A percentile compares a stretch with the other conserved stretches of the same genome.
Conservation (phyloP, 106 monocot genomes). For the Dendrobium catenatum region DNA sequence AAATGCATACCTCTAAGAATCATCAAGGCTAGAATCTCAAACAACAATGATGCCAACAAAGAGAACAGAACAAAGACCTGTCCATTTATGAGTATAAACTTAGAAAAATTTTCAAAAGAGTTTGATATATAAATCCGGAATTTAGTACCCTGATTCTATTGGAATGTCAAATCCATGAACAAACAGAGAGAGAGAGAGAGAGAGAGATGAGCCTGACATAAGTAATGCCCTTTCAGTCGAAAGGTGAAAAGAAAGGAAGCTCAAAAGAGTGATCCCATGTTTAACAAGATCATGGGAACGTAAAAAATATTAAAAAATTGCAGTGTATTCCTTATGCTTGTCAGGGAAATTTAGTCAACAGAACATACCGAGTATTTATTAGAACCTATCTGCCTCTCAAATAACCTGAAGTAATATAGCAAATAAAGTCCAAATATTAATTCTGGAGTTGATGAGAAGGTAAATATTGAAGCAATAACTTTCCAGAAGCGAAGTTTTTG, state of each 20-base stretch:
- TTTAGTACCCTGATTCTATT: background rate
- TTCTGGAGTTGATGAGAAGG: constrained; percentile 82
- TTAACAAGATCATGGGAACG: background rate
- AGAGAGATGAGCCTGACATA: too few relatives aligned
- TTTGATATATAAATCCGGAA: background rate
- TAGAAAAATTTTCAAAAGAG: background rate
- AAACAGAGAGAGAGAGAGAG: too few relatives aligned
- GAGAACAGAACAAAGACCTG: constrained; percentile 75
- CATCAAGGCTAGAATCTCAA: constrained; percentile 44
- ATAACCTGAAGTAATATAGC: constrained; percentile 87
- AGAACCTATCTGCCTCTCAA: constrained; percentile 89
- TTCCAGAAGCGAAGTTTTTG: constrained; percentile 32
- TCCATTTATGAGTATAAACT: background rate
- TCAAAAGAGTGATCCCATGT: background rate
- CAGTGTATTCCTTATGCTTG: too few relatives aligned
- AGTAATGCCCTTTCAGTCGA: too few relatives aligned
- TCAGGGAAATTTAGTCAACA: background rate
- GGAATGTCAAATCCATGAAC: background rate
- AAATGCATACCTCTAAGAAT: constrained; percentile 45
- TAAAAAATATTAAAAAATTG: too few relatives aligned
- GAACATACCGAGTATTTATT: constrained; percentile 86
- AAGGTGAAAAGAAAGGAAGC: too few relatives aligned
- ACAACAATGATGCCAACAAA: constrained; percentile 32
- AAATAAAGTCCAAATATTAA: constrained; percentile 72
- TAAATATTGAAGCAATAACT: constrained; percentile 51